Conservation (phyloP, 257 asterid genomes). For the Scutellaria minor region DNA sequence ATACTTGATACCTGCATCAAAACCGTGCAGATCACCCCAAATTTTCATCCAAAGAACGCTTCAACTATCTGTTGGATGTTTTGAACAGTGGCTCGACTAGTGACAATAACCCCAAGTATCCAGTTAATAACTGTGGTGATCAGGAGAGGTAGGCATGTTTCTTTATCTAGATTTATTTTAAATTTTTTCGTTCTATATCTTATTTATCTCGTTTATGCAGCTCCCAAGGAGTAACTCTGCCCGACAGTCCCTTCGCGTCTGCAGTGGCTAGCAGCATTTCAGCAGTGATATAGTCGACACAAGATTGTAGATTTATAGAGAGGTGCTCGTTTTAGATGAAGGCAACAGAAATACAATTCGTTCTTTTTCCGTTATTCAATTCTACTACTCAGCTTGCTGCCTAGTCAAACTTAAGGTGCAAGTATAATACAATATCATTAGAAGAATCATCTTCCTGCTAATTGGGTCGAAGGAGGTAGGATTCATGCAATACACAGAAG, state of each 20-base stretch:
- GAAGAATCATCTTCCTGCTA: conserved; percentile 45
- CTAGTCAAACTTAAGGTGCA: conserved; percentile 40
- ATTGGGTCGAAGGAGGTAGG: conserved; percentile 41
- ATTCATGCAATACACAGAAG: conserved; percentile 42
- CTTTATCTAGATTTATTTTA: background rate
- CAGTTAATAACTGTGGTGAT: conserved; percentile 47
- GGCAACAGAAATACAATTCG: conserved; percentile 42
- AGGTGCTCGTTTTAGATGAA: conserved; percentile 40
- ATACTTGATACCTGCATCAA: background rate
- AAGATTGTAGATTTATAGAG: conserved; percentile 38
- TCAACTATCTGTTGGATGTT: conserved; percentile 47
- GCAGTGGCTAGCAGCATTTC: conserved; percentile 55
- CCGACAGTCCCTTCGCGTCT: conserved; percentile 72
- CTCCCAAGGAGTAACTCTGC: conserved; percentile 62
- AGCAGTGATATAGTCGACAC: conserved; percentile 54
- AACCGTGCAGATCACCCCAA: conserved; percentile 49
- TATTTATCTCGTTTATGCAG: conserved; percentile 40
- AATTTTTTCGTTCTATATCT: background rate
- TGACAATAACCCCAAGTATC: conserved; percentile 49
- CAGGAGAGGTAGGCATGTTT: conserved; percentile 62
- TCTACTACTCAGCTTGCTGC: conserved; percentile 31
- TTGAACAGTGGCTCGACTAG: conserved; percentile 49
- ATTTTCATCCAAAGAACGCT: conserved; percentile 54
- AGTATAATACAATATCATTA: conserved; percentile 45
- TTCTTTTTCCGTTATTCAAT: conserved; percentile 30